Percentiles rank a stretch among this genome's conserved stretches.
These are phyloP conservation scores for Yarrowia alimentaria DNA, from an alignment of 805 yeast genomes.

Conservation along the genomic window DNA sequence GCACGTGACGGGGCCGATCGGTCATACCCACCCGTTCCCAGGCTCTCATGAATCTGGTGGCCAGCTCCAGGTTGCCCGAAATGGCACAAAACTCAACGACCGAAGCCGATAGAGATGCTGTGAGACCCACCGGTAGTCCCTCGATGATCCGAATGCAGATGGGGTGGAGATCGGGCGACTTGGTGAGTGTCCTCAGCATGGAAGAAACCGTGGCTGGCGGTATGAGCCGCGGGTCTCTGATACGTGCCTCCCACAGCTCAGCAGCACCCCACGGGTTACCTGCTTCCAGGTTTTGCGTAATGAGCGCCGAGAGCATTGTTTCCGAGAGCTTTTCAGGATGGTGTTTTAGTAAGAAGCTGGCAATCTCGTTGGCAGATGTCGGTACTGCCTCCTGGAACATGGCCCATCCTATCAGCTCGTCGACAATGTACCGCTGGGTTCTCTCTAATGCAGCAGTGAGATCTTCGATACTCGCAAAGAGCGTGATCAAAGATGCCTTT, in stretches of 20 bases:
- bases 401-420: conserved; percentile 6
- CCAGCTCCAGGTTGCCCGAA: background rate
- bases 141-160: conserved; percentile 1
- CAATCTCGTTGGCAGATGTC: background rate
- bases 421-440: background rate
- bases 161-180: conserved; percentile 3
- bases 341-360: background rate
- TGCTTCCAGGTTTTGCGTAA: conserved; percentile 2
- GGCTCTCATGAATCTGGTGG: background rate
- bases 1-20: conserved; percentile 6
- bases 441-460: background rate
- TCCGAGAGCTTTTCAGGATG: background rate
- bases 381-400: background rate
- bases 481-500: background rate
- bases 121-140: background rate
- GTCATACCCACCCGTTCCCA: background rate
- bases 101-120: conserved; percentile 5
- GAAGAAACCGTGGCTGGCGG: background rate
- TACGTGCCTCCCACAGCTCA: background rate
- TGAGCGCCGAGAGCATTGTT: background rate
- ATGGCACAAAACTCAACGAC: conserved; percentile 3
- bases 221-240: background rate
- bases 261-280: conserved; percentile 26
- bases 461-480: background rate
- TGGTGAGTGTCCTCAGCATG: background rate